phyloP scores from a whole-genome alignment of 768 basidiomycete species.

The Lactarius sanguifluus region DNA sequence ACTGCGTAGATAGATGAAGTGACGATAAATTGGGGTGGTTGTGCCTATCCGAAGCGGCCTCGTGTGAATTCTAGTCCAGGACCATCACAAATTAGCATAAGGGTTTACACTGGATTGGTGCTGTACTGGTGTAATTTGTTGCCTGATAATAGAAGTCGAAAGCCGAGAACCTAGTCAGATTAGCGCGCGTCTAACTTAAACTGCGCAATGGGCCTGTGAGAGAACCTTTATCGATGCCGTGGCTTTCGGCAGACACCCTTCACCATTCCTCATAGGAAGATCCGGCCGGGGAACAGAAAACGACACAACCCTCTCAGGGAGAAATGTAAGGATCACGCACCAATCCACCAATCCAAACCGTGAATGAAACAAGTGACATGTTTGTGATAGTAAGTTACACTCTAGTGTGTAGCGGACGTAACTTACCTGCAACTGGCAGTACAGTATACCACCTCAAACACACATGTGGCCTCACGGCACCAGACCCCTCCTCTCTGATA shows the following conservation, averaged over 20 bases:
- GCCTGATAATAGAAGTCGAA: constrained; percentile 7
- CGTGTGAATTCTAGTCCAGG: constrained; percentile 15
- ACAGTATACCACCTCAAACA: background rate
- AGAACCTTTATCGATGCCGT: constrained; percentile 1
- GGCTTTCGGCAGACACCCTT: background rate
- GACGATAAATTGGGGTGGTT: constrained; percentile 17
- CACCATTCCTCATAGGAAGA: background rate
- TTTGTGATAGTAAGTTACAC: background rate
- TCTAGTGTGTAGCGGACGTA: background rate
- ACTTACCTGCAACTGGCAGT: background rate
- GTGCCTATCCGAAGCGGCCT: constrained; percentile 11
- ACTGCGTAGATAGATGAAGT: constrained; percentile 1
- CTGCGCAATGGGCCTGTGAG: background rate
- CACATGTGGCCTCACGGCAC: background rate
- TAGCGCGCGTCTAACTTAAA: constrained; percentile 15
- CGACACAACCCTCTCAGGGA: background rate
- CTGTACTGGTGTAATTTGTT: constrained; percentile 15
- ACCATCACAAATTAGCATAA: constrained; percentile 17
- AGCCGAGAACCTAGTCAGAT: background rate
- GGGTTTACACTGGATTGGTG: constrained; percentile 12
- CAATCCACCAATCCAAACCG: background rate
- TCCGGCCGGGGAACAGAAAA: constrained; percentile 15
- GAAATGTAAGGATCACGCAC: background rate
- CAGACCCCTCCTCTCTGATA: background rate
- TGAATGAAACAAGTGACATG: constrained; percentile 2